Base-by-base conservation (phyloP, 768 basidiomycete genomes). In the Hypsizygus marmoreus region DNA sequence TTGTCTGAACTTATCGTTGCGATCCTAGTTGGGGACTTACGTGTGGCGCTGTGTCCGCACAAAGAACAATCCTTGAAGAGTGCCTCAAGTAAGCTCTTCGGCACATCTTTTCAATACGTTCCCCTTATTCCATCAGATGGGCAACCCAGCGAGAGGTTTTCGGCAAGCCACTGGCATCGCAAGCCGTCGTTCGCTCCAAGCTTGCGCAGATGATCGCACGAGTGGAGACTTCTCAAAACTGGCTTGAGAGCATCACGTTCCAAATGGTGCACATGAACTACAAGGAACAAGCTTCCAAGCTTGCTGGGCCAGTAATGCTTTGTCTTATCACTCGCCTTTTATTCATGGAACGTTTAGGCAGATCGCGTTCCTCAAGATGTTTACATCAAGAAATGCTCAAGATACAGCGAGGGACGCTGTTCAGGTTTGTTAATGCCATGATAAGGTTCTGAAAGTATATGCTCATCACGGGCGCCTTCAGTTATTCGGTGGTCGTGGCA, bases 181-280 rank as follows among this genome's bases (percentile, higher is more conserved):
- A 92, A 60, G 80, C 93, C 1, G 88, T 97, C 50, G 87, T 97
- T 53, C 83, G 95, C 14, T 71, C 80, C 32, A 95, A 93, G 73
- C 70, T 97, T 40, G 93, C 92, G 2, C 73, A 63, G 3, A 97
- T 97, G 89, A 92, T 95, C 39, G 78, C 90, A 17, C 81, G 88
- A 38, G 74, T 70, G 23, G 77, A 79, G 54, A 72, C 74, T 38
- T 72, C 71, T 0, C 88, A 91, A 62, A 74, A 69, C 29, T 91
- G 87, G 88, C 68, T 92, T 13, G 91, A 94, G 70, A 84, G 82
- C 54, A 75, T 93, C 53, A 91, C 90, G 0, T 84, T 83, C 63
- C 90, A 92, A 65, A 91, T 91, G 88, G 81, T 75, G 64, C 82
- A 87, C 51, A 90, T 92, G 90, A 79, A 77, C 13, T 89, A 90